Evolutionary conservation across 2,329 filamentous ascomycete genomes (phyloP).

Genomic region (Cercospora sp.): DNA sequence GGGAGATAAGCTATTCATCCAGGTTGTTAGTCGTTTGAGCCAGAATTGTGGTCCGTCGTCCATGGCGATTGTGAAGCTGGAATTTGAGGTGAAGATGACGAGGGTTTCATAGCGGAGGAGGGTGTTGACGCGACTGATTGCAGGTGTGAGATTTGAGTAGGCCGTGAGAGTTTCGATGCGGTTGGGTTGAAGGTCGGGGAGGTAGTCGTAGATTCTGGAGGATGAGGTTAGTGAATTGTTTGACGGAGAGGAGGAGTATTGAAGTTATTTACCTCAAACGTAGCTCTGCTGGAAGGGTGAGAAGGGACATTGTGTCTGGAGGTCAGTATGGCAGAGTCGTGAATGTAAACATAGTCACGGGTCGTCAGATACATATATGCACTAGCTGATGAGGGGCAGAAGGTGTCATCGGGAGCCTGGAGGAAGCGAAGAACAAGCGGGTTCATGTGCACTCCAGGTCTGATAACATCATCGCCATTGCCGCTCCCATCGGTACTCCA

Average conservation of each 20-base stretch:
- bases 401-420: neutral
- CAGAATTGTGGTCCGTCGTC: slow-evolving; percentile 20
- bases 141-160: slow-evolving; percentile 25
- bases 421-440: neutral
- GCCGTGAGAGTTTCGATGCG: slow-evolving; percentile 22
- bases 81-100: slow-evolving; percentile 26
- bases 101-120: slow-evolving; percentile 29
- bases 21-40: slow-evolving; percentile 17
- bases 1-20: slow-evolving; percentile 23
- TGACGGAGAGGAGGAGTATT: neutral
- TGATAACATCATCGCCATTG: neutral
- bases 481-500: neutral
- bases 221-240: neutral
- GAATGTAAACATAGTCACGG: neutral
- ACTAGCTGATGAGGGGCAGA: slow-evolving; percentile 9
- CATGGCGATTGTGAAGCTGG: slow-evolving; percentile 28
- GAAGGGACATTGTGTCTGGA: slow-evolving; percentile 19
- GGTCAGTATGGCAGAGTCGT: neutral
- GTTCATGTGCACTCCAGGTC: neutral
- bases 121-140: slow-evolving; percentile 26
- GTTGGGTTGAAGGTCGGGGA: slow-evolving; percentile 23
- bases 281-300: slow-evolving; percentile 23
- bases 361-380: neutral
- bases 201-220: slow-evolving; percentile 24
- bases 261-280: slow-evolving; percentile 13